Conservation (phyloP, 2,329 filamentous ascomycete species). For the Dactylellina drechsleri region DNA sequence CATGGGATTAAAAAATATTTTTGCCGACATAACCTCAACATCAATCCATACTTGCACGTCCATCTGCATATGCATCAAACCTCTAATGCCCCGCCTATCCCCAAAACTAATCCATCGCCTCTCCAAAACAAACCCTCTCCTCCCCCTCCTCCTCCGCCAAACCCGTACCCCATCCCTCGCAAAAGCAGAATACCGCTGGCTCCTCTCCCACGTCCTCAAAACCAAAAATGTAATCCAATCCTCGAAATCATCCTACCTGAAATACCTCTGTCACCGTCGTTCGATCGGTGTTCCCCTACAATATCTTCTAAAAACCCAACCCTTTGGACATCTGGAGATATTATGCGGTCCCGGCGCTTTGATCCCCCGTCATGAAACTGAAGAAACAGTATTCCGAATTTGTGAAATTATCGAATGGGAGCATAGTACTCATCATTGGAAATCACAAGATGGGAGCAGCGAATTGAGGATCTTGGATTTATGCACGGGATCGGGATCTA, state of each 20-base stretch:
- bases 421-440: too few species aligned
- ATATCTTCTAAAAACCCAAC: constrained; percentile 87
- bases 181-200: constrained; percentile 55
- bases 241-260: constrained; percentile 1
- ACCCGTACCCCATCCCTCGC: constrained; percentile 54
- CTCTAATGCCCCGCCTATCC: constrained; percentile 28
- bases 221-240: background rate
- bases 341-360: constrained; percentile 79
- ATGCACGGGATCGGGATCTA: constrained; percentile 91
- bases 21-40: too few species aligned
- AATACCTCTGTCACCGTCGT: constrained; percentile 67
- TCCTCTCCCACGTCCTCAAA: constrained; percentile 28
- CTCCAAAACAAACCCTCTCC: constrained; percentile 8
- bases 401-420: constrained; percentile 20
- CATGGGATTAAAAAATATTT: too few species aligned
- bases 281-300: constrained; percentile 79
- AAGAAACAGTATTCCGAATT: constrained; percentile 67
- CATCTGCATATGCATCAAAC: background rate
- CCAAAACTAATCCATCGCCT: background rate
- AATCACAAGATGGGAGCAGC: constrained; percentile 70
- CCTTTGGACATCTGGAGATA: constrained; percentile 85
- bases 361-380: constrained; percentile 75
- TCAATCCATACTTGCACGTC: too few species aligned
- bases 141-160: constrained; percentile 50
- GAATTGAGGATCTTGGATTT: constrained; percentile 78